Evolutionary conservation across 2,329 filamentous ascomycete genomes (phyloP), one percentile per base, ranked within the genome.

Genomic region (Penicillium sp.): DNA sequence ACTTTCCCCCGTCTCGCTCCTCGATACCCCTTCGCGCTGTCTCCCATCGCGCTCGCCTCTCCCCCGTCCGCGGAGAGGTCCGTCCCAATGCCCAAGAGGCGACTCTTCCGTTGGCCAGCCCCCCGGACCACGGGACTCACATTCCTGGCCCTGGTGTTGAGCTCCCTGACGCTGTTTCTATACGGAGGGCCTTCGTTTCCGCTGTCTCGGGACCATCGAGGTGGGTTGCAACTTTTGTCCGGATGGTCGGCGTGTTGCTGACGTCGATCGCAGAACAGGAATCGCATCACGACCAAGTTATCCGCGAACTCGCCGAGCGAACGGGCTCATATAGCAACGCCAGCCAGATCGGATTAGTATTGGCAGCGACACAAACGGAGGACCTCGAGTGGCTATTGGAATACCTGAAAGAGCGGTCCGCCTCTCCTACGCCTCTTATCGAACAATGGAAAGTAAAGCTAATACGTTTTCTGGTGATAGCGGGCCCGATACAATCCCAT

Each of bases 331-430:
- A 64, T 54, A 53, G 31, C 50, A 64, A 65, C 53, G 52, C 61
- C 11, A 67, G 56, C 13, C 57, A 60, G 7, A 51, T 68, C 31
- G 67, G 63, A 1, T 48, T 70, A 9, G 61, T 70, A 17, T 54
- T 69, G 30, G 68, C 68, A 23, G 58, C 66, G 7, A 69, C 67
- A 3, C 48, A 63, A 11, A 44, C 44, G 7, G 68, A 70, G 26
- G 67, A 70, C 23, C 53, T 70, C 2, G 55, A 49, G 19, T 70
- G 68, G 68, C 60, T 70, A 15, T 50, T 69, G 13, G 55, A 68
- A 3, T 70, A 69, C 49, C 67, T 66, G 44, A 61, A 52, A n/a
- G 66, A 69, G 30, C 62, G 62, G 67, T 69, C 58, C 48, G 64
- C 44, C 15, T n/a, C 26, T 17, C 11, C 23, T 19, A 19, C n/a